Evolutionary conservation across 1,139 yeast genomes (phyloP), one percentile per base, ranked within the genome.

Genomic region (Geotrichum bryndzae): DNA sequence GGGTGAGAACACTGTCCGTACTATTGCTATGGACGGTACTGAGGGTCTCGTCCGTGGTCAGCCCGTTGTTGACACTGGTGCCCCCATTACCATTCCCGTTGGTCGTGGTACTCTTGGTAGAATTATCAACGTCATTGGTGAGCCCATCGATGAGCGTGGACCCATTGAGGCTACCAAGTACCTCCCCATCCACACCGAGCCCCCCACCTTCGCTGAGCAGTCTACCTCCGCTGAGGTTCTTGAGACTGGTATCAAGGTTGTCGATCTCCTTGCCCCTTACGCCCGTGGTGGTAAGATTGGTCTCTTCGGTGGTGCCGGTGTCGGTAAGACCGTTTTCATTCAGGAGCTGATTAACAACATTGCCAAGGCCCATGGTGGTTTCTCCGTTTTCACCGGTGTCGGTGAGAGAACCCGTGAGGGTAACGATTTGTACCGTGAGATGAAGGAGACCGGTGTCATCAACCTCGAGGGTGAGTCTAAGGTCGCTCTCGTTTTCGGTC

Each of bases 271-370:
- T 74, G 99, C 99, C 72, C 99, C 99, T 73, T 94, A 94, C 84
- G 99, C 99, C 79, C 92, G 97, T 89, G 99, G 99, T 89, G 99
- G 99, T 90, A 94, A 94, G 88, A 94, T 94, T 90, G 99, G 99
- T 87, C 87, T 94, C 78, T 94, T 94, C 89, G 99, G 99, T 85
- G 99, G 99, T 92, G 99, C 99, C 81, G 99, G 99, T 92, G 99
- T 94, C 90, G 99, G 99, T 84, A 94, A 94, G 84, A 94, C 99
- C 80, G 99, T 94, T 70, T 94, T 94, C 83, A 94, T 94, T 82
- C 99, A 94, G 86, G 99, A 94, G 84, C 87, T 94, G 84, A 94
- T 94, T 82, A 92, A 94, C 91, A 94, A 94, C 87, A 94, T 94
- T 78, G 99, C 99, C 80, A 94, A 92, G 86, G 99, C 99, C 75